These are phyloP conservation scores for Brassica juncea DNA, from an alignment of 345 rosid species.

Conservation along the genomic window DNA sequence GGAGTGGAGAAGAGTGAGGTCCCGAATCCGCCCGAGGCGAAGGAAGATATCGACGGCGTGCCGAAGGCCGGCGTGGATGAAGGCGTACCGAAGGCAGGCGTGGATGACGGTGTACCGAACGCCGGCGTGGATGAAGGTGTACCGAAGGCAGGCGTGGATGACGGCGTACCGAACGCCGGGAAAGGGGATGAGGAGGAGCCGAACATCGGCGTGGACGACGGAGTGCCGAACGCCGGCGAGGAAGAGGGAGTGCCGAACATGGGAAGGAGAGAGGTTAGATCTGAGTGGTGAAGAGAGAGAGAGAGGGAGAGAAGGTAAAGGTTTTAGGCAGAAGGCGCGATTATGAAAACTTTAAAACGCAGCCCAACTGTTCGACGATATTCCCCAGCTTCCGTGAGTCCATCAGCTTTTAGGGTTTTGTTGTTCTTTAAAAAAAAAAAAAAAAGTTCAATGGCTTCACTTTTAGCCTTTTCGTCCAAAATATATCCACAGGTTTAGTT, in stretches of 20 bases:
- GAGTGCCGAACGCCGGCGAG: constrained; percentile 57
- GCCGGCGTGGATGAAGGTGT: constrained; percentile 50
- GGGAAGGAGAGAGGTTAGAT: constrained; percentile 44
- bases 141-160: constrained; percentile 52
- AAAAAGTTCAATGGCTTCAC: neutral
- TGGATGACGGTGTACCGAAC: constrained; percentile 53
- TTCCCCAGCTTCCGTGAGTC: neutral
- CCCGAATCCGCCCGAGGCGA: constrained; percentile 60
- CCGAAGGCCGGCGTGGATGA: constrained; percentile 59
- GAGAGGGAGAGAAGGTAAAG: neutral
- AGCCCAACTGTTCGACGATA: constrained; percentile 28
- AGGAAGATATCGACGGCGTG: constrained; percentile 59
- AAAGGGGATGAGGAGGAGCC: constrained; percentile 29
- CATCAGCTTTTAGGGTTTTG: neutral
- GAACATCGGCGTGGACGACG: constrained; percentile 46
- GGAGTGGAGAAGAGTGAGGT: constrained; percentile 74
- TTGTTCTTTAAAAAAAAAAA: neutral
- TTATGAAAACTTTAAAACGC: constrained; percentile 9
- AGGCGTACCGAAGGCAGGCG: constrained; percentile 53
- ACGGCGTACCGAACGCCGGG: constrained; percentile 55
- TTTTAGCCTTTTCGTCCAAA: neutral
- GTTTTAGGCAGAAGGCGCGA: constrained; percentile 31
- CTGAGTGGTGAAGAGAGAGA: neutral
- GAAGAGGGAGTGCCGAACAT: constrained; percentile 59
- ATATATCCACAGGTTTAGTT: neutral